These are phyloP conservation scores for Lipomyces sp. DNA, from an alignment of 805 yeast genomes.

Conservation along the genomic window DNA sequence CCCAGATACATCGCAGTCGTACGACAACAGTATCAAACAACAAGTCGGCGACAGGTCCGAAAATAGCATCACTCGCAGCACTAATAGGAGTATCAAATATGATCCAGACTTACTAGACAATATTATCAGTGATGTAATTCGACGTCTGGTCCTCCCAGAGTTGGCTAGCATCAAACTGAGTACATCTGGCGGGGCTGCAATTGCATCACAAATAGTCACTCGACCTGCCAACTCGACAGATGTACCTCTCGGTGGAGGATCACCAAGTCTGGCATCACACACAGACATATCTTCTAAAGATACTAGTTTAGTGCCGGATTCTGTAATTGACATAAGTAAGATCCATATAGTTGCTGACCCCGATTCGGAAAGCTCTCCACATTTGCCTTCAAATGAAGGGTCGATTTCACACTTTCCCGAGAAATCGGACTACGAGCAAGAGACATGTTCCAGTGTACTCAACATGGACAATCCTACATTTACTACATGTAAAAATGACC, in stretches of 20 bases:
- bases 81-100: background rate
- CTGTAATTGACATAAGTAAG: background rate
- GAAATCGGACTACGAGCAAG: background rate
- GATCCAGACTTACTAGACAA: constrained; percentile 25
- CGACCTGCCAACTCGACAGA: background rate
- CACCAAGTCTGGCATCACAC: too few relatives aligned
- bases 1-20: background rate
- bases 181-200: background rate
- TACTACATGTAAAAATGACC: background rate
- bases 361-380: background rate
- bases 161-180: constrained; percentile 13
- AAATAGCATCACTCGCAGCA: background rate
- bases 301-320: background rate
- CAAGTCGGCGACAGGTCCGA: background rate
- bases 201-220: background rate
- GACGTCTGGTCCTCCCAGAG: constrained; percentile 25
- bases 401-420: background rate
- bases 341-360: background rate
- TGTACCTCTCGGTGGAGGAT: background rate
- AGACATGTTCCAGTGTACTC: background rate
- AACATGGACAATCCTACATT: background rate
- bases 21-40: background rate
- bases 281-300: too few relatives aligned
- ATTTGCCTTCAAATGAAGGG: background rate
- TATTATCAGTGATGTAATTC: constrained; percentile 26